These are phyloP conservation scores for Kregervanrija pseudodelftensis DNA, from an alignment of 805 yeast species.

Conservation along the genomic window DNA sequence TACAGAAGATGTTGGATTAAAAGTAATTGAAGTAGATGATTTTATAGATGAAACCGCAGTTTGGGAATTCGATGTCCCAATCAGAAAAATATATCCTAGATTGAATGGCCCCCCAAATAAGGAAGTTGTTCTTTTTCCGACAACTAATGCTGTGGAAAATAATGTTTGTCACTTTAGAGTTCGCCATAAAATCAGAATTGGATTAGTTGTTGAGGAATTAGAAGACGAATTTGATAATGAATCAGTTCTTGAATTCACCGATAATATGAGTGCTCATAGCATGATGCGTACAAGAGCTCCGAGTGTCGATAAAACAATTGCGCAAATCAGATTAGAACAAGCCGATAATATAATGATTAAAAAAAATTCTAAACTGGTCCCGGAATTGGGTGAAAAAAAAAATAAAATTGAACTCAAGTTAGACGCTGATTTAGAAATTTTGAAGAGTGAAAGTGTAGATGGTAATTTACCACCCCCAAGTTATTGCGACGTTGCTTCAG, in stretches of 20 bases:
- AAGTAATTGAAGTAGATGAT: neutral
- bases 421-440: conserved; percentile 13
- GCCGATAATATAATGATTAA: conserved; percentile 16
- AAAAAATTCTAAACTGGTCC: conserved; percentile 14
- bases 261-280: conserved; percentile 8
- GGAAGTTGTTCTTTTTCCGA: conserved; percentile 15
- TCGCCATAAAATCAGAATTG: conserved; percentile 15
- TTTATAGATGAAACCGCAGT: conserved; percentile 4
- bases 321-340: conserved; percentile 4
- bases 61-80: conserved; percentile 3
- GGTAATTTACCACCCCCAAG: conserved; percentile 19
- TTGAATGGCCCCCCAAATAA: neutral
- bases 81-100: conserved; percentile 3
- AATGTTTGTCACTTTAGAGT: conserved; percentile 15
- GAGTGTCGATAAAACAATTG: conserved; percentile 6
- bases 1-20: conserved; percentile 15
- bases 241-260: conserved; percentile 1
- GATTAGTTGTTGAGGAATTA: conserved; percentile 7
- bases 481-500: conserved; percentile 6
- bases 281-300: conserved; percentile 6
- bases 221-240: neutral
- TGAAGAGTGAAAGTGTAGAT: conserved; percentile 14
- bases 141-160: conserved; percentile 9
- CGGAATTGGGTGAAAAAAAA: conserved; percentile 9
- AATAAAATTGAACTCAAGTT: conserved; percentile 20